Conservation (phyloP, 805 yeast species). For the Metschnikowia baotianmanensis region DNA sequence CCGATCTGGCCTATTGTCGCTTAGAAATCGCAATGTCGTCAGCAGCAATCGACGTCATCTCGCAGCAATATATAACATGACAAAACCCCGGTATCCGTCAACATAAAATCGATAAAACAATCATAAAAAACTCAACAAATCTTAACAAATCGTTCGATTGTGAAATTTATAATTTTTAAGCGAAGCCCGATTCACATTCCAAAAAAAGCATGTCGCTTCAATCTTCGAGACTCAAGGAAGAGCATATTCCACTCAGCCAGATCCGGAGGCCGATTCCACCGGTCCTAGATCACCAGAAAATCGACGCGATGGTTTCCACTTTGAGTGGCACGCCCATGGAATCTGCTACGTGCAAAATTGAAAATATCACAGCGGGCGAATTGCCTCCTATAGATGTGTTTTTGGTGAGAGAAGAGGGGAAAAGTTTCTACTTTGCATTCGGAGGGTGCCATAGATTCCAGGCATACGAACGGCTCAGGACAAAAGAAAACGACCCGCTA, state of each 20-base stretch:
- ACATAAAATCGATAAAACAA: neutral
- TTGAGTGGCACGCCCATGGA: slow-evolving; percentile 62
- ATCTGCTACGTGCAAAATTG: slow-evolving; percentile 56
- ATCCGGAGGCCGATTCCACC: slow-evolving; percentile 86
- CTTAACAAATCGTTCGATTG: neutral
- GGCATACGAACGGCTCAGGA: slow-evolving; percentile 63
- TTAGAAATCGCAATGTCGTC: slow-evolving; percentile 5
- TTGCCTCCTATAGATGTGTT: slow-evolving; percentile 83
- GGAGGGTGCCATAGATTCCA: slow-evolving; percentile 92
- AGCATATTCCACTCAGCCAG: slow-evolving; percentile 61
- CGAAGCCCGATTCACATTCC: too few species aligned
- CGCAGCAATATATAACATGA: neutral
- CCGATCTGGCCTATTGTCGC: slow-evolving; percentile 5
- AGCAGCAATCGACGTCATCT: neutral
- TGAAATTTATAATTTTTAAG: too few species aligned
- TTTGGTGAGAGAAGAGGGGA: slow-evolving; percentile 60
- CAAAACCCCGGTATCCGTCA: neutral
- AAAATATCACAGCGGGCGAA: slow-evolving; percentile 55
- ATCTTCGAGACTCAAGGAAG: slow-evolving; percentile 52
- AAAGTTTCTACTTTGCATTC: slow-evolving; percentile 70
- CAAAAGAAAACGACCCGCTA: slow-evolving; percentile 29
- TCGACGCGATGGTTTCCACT: slow-evolving; percentile 76
- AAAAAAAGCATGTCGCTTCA: slow-evolving; percentile 35
- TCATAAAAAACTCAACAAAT: neutral
- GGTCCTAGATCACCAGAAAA: slow-evolving; percentile 69